Percentiles rank a stretch among this genome's conserved stretches.
Conservation (phyloP, 495 filamentous ascomycete genomes). For the Xylaria flabelliformis region DNA sequence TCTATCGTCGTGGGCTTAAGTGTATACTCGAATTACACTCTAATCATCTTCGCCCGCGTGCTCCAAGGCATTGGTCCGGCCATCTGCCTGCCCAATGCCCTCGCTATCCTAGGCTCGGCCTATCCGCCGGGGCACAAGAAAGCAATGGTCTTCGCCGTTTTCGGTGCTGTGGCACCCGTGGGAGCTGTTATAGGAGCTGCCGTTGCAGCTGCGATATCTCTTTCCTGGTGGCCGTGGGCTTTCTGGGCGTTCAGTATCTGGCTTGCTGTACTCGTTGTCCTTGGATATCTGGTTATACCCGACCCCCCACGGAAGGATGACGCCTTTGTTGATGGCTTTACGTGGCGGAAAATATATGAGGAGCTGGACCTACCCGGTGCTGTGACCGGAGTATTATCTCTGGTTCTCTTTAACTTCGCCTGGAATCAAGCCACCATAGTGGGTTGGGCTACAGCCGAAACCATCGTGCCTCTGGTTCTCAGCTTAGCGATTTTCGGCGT, state of each 20-base stretch:
- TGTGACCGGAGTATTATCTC: slow-evolving; percentile 56
- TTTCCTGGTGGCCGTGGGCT: slow-evolving; percentile 69
- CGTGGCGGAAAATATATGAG: slow-evolving; percentile 29
- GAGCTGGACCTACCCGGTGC: slow-evolving; percentile 60
- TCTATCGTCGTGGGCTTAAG: slow-evolving; percentile 49
- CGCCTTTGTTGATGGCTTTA: slow-evolving; percentile 21
- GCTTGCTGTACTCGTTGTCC: slow-evolving; percentile 47
- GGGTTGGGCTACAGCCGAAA: slow-evolving; percentile 61
- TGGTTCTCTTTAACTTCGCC: slow-evolving; percentile 65
- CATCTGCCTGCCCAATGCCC: slow-evolving; percentile 64
- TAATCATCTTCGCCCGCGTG: slow-evolving; percentile 63
- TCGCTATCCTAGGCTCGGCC: slow-evolving; percentile 64
- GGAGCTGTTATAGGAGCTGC: slow-evolving; percentile 61
- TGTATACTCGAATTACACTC: slow-evolving; percentile 47
- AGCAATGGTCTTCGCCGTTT: slow-evolving; percentile 65
- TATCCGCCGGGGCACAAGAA: slow-evolving; percentile 62
- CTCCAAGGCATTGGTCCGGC: slow-evolving; percentile 68
- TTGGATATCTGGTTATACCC: slow-evolving; percentile 56
- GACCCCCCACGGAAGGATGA: slow-evolving; percentile 36
- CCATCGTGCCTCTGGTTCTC: slow-evolving; percentile 57
- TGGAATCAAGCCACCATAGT: slow-evolving; percentile 66
- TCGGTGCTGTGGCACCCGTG: slow-evolving; percentile 66
- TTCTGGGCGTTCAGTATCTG: slow-evolving; percentile 63
- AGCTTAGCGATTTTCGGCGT: slow-evolving; percentile 56
- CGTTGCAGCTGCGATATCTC: slow-evolving; percentile 49